These are phyloP conservation scores for Camillea tinctor DNA, from an alignment of 2,329 filamentous ascomycete genomes.

Conservation along the genomic window DNA sequence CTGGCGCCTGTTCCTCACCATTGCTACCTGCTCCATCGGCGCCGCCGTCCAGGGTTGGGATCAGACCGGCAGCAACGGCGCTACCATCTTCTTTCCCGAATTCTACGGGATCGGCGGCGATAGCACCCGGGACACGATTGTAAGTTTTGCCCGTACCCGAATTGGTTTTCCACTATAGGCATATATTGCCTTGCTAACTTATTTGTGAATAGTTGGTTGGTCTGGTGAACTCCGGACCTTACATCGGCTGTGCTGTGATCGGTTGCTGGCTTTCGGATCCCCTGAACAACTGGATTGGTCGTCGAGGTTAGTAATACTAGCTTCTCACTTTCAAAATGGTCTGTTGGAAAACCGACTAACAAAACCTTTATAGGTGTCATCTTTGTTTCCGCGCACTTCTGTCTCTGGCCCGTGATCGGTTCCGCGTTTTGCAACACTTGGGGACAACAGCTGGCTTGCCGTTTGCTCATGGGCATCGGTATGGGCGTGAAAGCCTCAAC, in stretches of 20 bases:
- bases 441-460: slow-evolving; percentile 67
- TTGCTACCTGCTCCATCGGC: slow-evolving; percentile 66
- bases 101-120: slow-evolving; percentile 48
- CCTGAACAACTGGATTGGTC: slow-evolving; percentile 60
- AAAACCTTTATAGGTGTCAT: slow-evolving; percentile 52
- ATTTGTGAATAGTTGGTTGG: slow-evolving; percentile 46
- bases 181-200: slow-evolving; percentile 14
- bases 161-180: slow-evolving; percentile 21
- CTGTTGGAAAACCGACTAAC: too few species aligned
- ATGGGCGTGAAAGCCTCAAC: slow-evolving; percentile 73
- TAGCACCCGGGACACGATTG: slow-evolving; percentile 17
- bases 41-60: slow-evolving; percentile 72
- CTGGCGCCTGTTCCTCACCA: slow-evolving; percentile 62
- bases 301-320: slow-evolving; percentile 37
- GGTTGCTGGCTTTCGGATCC: slow-evolving; percentile 62
- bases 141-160: slow-evolving; percentile 23
- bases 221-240: slow-evolving; percentile 52
- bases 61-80: slow-evolving; percentile 63
- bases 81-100: slow-evolving; percentile 59
- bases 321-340: too few species aligned
- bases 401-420: slow-evolving; percentile 68
- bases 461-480: slow-evolving; percentile 73
- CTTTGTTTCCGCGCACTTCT: slow-evolving; percentile 73
- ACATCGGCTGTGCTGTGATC: slow-evolving; percentile 45
- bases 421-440: slow-evolving; percentile 70